These are phyloP conservation scores for Fonsecaea pugnacius DNA, from an alignment of 2,329 filamentous ascomycete genomes.

Conservation along the genomic window DNA sequence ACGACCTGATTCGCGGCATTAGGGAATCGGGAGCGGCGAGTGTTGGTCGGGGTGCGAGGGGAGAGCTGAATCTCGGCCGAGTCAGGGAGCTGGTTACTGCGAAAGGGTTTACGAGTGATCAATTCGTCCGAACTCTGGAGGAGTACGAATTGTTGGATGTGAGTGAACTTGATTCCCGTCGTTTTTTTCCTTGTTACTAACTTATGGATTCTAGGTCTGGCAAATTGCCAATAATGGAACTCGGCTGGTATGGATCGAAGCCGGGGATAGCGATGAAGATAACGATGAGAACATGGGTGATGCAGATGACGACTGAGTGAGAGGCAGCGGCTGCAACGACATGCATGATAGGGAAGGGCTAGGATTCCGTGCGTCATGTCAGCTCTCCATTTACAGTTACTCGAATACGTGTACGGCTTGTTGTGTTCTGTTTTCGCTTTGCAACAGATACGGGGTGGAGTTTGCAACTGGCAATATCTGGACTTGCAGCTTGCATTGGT, in stretches of 20 bases:
- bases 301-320: conserved; percentile 24
- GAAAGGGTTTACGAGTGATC: conserved; percentile 95
- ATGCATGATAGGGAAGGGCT: too few relatives aligned
- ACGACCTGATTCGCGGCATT: conserved; percentile 88
- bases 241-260: conserved; percentile 71
- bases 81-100: conserved; percentile 90
- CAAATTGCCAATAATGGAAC: conserved; percentile 74
- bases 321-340: too few relatives aligned
- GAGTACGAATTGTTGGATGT: conserved; percentile 90
- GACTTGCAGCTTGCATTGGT: too few relatives aligned
- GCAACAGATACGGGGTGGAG: background rate
- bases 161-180: conserved; percentile 55
- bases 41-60: conserved; percentile 68
- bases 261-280: conserved; percentile 56
- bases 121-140: conserved; percentile 82
- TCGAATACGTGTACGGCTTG: too few relatives aligned
- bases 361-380: too few relatives aligned
- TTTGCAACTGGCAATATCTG: too few relatives aligned
- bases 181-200: background rate
- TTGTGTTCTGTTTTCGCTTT: background rate
- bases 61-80: conserved; percentile 83
- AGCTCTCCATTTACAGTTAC: background rate
- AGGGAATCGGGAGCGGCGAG: conserved; percentile 80
- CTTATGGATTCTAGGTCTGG: conserved; percentile 65
- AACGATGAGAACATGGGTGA: conserved; percentile 34